These are phyloP conservation scores for Pterulicium gracile DNA, from an alignment of 1,284 basidiomycete genomes.

Conservation along the genomic window DNA sequence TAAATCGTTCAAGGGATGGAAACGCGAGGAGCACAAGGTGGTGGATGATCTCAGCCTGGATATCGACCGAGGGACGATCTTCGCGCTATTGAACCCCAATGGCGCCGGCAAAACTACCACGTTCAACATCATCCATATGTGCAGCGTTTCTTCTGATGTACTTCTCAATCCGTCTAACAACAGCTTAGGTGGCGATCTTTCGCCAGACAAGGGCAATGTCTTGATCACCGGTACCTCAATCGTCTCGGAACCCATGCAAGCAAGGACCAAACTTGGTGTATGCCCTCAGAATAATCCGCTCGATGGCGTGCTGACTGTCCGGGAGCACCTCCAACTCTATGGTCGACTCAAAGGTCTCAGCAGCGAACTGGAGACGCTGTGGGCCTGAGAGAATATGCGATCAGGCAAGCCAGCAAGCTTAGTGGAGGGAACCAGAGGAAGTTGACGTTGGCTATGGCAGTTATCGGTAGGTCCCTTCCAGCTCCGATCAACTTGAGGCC, in stretches of 20 bases:
- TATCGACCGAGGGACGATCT: conserved; percentile 53
- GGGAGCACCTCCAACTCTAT: conserved; percentile 62
- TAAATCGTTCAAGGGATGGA: conserved; percentile 46
- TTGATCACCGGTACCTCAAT: conserved; percentile 55
- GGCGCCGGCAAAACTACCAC: conserved; percentile 77
- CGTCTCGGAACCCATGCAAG: conserved; percentile 43
- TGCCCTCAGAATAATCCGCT: conserved; percentile 81
- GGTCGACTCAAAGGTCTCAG: conserved; percentile 59
- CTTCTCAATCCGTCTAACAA: conserved; percentile 3
- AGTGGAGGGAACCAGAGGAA: conserved; percentile 62
- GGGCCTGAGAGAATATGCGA: conserved; percentile 48
- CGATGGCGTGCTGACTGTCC: conserved; percentile 65
- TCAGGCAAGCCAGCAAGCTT: conserved; percentile 61
- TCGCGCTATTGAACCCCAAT: conserved; percentile 71
- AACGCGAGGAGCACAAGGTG: conserved; percentile 35
- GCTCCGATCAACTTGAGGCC: not conserved
- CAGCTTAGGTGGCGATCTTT: conserved; percentile 43
- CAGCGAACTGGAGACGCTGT: conserved; percentile 41
- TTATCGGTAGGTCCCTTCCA: conserved; percentile 27
- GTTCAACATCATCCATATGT: conserved; percentile 64
- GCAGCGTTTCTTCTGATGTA: not conserved
- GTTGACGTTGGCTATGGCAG: conserved; percentile 37
- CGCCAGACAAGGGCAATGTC: conserved; percentile 56
- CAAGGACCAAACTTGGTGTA: conserved; percentile 45
- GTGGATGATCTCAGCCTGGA: conserved; percentile 70